These are phyloP conservation scores for Lignosus rhinocerotis DNA, from an alignment of 1,284 basidiomycete genomes.

Conservation along the genomic window DNA sequence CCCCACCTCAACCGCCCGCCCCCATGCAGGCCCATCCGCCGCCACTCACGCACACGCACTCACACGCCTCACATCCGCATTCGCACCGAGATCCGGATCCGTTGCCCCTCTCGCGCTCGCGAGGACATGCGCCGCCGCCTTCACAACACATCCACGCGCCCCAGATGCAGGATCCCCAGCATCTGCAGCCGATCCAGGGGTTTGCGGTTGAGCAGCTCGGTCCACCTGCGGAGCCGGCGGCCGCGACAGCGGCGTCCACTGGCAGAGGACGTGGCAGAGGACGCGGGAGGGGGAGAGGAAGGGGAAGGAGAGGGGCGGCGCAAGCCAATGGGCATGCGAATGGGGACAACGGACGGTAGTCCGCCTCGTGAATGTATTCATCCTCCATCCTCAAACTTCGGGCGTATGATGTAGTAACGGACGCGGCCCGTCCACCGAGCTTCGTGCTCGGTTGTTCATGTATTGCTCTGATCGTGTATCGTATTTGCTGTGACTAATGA, in stretches of 20 bases:
- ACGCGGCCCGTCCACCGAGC: not conserved
- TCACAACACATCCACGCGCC: not conserved
- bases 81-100: not conserved
- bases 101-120: not conserved
- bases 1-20: not conserved
- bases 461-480: not conserved
- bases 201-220: constrained; percentile 3
- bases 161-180: constrained; percentile 2
- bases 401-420: no score
- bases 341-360: constrained; percentile 1
- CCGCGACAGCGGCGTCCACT: not conserved
- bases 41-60: not conserved
- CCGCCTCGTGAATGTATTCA: not conserved
- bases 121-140: not conserved
- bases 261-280: constrained; percentile 8
- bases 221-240: not conserved
- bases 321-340: constrained; percentile 14
- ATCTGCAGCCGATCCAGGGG: not conserved
- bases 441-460: not conserved
- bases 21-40: not conserved
- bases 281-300: constrained; percentile 13
- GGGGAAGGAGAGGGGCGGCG: constrained; percentile 4
- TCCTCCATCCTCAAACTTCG: no score
- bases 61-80: not conserved
- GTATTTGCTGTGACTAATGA: not conserved